phyloP scores from a whole-genome alignment of 768 basidiomycete species.

The Coprinopsis strossmayeri region DNA sequence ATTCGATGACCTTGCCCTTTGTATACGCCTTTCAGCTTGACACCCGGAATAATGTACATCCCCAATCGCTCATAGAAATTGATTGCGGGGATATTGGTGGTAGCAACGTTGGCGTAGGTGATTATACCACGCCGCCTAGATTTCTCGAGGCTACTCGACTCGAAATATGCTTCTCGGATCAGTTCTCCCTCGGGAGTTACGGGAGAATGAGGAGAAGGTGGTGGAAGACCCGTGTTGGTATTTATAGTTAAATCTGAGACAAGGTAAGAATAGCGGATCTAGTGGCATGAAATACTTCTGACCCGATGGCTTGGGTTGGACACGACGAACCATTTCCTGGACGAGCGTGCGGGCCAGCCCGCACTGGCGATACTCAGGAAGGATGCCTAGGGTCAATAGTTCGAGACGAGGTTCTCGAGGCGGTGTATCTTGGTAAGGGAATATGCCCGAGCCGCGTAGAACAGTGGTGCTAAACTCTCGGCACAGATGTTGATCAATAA shows the following conservation, averaged over 20 bases:
- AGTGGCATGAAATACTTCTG: too few relatives aligned
- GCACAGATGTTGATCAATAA: constrained; percentile 5
- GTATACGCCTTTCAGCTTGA: constrained; percentile 16
- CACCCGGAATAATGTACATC: constrained; percentile 24
- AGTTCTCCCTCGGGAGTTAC: not conserved
- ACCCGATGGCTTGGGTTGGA: not conserved
- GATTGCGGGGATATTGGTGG: constrained; percentile 32
- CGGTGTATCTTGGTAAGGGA: constrained; percentile 11
- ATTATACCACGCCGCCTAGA: too few relatives aligned
- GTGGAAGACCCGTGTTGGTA: not conserved
- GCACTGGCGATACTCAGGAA: constrained; percentile 34
- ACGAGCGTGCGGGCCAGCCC: constrained; percentile 40
- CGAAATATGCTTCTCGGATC: constrained; percentile 12
- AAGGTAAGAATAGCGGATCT: not conserved
- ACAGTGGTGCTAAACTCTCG: too few relatives aligned
- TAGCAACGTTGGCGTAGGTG: constrained; percentile 40
- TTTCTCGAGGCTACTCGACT: too few relatives aligned
- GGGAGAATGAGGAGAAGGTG: not conserved
- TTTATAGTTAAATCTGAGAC: not conserved
- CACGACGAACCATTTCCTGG: not conserved
- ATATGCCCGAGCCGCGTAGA: too few relatives aligned
- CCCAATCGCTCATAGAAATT: constrained; percentile 40
- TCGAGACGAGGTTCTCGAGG: constrained; percentile 28
- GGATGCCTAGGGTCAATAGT: constrained; percentile 47
- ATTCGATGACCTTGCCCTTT: not conserved